Percentiles rank a stretch among this genome's conserved stretches.
These are phyloP conservation scores for Boletales sp. DNA, from an alignment of 768 basidiomycete species.

Conservation along the genomic window DNA sequence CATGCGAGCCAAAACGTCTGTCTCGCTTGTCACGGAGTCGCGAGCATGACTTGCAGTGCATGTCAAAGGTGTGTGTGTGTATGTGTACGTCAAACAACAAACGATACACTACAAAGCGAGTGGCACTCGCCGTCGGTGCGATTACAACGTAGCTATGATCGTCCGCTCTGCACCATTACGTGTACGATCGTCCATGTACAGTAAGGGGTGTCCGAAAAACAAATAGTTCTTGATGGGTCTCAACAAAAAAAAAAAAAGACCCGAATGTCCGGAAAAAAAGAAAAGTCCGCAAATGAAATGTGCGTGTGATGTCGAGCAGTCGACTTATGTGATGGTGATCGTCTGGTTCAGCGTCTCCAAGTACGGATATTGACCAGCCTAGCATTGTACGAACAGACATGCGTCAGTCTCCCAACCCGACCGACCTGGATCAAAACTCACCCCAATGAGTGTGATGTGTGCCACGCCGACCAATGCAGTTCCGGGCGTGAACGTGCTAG, in stretches of 20 bases:
- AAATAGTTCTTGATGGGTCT: background rate
- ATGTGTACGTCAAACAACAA: background rate
- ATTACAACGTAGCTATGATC: background rate
- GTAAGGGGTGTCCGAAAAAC: too few relatives aligned
- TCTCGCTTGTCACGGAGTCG: too few relatives aligned
- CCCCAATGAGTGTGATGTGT: conserved; percentile 39
- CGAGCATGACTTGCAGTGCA: too few relatives aligned
- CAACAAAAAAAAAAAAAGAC: background rate
- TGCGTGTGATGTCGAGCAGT: background rate
- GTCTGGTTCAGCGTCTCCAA: conserved; percentile 34
- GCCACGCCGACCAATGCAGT: conserved; percentile 34
- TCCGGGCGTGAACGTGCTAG: conserved; percentile 25
- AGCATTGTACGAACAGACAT: background rate
- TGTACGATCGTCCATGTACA: background rate
- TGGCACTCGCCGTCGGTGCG: too few relatives aligned
- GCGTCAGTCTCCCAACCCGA: background rate
- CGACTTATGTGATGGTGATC: conserved; percentile 18
- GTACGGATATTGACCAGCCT: conserved; percentile 33
- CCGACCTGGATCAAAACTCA: conserved; percentile 26
- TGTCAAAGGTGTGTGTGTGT: too few relatives aligned
- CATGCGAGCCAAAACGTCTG: too few relatives aligned
- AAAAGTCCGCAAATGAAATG: too few relatives aligned
- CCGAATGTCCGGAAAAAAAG: background rate
- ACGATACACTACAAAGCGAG: background rate
- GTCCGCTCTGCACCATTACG: background rate